Conservation (phyloP, 1,284 basidiomycete species). For the Earliella scabrosa region DNA sequence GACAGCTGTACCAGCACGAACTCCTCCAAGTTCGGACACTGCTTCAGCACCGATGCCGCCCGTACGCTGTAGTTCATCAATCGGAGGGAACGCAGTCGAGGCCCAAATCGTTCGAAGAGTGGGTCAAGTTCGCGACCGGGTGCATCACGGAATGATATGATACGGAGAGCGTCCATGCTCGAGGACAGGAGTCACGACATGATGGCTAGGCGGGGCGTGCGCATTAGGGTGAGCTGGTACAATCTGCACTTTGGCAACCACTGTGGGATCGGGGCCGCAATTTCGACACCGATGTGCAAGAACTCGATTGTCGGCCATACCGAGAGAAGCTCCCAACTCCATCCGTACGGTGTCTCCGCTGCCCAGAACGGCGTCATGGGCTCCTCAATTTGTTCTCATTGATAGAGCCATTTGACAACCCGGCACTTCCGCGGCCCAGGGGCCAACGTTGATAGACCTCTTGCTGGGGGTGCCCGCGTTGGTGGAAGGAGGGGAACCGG, state of each 20-base stretch:
- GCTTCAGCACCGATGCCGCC: constrained; percentile 37
- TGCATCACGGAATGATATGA: constrained; percentile 45
- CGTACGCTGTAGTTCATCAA: constrained; percentile 40
- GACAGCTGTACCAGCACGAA: constrained; percentile 44
- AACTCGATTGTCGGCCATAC: constrained; percentile 45
- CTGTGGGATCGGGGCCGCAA: constrained; percentile 38
- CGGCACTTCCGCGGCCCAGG: too few species aligned
- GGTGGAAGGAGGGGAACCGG: too few species aligned
- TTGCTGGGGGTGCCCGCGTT: constrained; percentile 1
- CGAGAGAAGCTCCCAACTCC: constrained; percentile 45
- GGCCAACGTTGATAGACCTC: too few species aligned
- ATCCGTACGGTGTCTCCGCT: too few species aligned
- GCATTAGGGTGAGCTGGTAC: constrained; percentile 47
- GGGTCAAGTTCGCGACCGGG: constrained; percentile 33
- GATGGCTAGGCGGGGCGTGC: constrained; percentile 36
- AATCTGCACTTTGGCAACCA: constrained; percentile 30
- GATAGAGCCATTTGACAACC: too few species aligned
- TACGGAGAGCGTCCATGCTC: constrained; percentile 40
- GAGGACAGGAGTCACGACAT: constrained; percentile 45
- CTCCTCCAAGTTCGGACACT: constrained; percentile 47
- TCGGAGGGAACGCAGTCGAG: constrained; percentile 46
- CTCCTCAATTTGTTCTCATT: too few species aligned
- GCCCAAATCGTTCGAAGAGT: constrained; percentile 36
- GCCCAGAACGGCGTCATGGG: too few species aligned
- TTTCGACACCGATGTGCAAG: constrained; percentile 44